phyloP scores from a whole-genome alignment of 1,284 basidiomycete genomes.

The Anthracocystis setariae region DNA sequence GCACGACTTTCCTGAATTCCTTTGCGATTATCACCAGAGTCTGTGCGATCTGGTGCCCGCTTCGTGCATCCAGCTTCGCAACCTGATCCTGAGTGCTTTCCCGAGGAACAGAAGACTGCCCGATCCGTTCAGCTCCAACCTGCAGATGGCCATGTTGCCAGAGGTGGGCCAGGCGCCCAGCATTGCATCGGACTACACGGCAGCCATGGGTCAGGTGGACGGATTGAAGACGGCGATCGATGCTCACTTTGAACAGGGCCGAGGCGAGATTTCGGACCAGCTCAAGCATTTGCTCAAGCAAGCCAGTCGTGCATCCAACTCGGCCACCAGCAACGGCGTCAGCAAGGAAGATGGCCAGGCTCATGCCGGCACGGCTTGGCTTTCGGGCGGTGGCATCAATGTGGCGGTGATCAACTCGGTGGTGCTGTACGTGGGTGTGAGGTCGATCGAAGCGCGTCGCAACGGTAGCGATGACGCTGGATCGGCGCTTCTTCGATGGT shows the following conservation, averaged over 20 bases:
- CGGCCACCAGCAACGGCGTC: neutral
- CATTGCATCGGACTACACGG: conserved; percentile 88
- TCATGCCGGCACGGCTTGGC: conserved; percentile 6
- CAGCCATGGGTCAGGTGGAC: conserved; percentile 77
- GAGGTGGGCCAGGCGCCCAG: conserved; percentile 91
- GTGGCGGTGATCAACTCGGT: conserved; percentile 87
- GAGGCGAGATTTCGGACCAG: conserved; percentile 25
- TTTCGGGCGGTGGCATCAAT: conserved; percentile 79
- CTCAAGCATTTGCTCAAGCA: conserved; percentile 27
- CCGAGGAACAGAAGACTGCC: conserved; percentile 83
- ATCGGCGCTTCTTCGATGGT: conserved; percentile 77
- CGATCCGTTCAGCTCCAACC: conserved; percentile 76
- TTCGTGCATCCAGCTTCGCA: conserved; percentile 93
- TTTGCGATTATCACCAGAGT: conserved; percentile 95
- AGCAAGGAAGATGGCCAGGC: conserved; percentile 24
- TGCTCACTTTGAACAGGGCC: conserved; percentile 32
- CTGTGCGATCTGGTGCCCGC: conserved; percentile 91
- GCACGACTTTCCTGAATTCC: conserved; percentile 98
- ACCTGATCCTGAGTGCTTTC: conserved; percentile 95
- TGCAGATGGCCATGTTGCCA: conserved; percentile 74
- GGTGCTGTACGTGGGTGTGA: conserved; percentile 92
- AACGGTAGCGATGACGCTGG: conserved; percentile 78
- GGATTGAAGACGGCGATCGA: conserved; percentile 37
- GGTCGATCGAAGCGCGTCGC: conserved; percentile 76
- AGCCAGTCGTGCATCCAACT: conserved; percentile 1